Conservation (phyloP, 441 rosid species). For the Bocquillonia castaneifolia region DNA sequence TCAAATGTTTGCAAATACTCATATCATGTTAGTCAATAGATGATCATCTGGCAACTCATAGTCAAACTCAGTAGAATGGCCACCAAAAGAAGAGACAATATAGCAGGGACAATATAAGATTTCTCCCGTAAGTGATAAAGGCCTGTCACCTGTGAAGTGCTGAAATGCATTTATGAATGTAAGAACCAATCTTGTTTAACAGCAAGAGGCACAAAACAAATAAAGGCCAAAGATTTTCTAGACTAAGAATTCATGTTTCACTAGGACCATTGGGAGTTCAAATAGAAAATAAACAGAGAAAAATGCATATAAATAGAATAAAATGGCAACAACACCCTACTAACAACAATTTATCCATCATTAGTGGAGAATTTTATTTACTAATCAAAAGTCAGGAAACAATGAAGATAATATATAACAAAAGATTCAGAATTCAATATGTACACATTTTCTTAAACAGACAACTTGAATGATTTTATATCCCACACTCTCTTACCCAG, state of each 20-base stretch:
- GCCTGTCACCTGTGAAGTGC: background rate
- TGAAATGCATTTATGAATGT: background rate
- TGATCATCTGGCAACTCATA: background rate
- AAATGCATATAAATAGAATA: background rate
- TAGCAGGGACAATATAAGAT: background rate
- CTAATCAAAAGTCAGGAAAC: background rate
- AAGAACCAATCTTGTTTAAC: background rate
- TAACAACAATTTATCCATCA: background rate
- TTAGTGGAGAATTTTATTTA: background rate
- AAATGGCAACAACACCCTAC: background rate
- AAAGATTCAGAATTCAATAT: background rate
- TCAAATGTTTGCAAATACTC: background rate
- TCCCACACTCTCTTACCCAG: constrained; percentile 32
- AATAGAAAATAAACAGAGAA: background rate
- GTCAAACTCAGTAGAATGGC: background rate
- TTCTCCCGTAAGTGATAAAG: background rate
- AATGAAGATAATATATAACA: background rate
- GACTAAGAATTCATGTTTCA: background rate
- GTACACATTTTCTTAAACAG: background rate
- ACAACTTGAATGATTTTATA: background rate
- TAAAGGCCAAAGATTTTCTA: background rate
- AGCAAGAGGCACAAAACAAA: background rate
- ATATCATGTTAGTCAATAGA: background rate
- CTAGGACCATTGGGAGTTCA: background rate
- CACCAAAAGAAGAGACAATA: background rate